Evolutionary conservation across 164 flowering plant genomes (phyloP).

Genomic region (Warburgia ugandensis): DNA sequence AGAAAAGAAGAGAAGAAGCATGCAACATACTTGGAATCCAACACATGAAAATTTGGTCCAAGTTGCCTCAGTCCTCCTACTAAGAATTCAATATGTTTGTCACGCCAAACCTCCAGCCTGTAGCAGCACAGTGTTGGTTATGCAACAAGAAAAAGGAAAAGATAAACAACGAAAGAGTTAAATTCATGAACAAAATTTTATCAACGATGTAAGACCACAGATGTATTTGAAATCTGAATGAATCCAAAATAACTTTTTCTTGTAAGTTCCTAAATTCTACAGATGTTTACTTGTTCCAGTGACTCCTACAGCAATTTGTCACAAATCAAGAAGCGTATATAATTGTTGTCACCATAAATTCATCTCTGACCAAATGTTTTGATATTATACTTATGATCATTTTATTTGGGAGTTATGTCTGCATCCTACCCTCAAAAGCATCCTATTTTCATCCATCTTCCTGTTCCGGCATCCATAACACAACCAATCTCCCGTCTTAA

Average conservation of each 20-base stretch:
- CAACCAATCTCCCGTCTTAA: no score
- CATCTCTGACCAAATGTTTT: no score
- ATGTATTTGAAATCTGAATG: not conserved
- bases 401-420: no score
- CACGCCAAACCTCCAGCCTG: slow-evolving; percentile 67
- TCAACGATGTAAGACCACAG: not conserved
- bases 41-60: slow-evolving; percentile 44
- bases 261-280: not conserved
- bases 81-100: slow-evolving; percentile 55
- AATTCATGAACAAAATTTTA: not conserved
- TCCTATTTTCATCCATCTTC: no score
- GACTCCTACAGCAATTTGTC: no score
- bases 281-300: no score
- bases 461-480: no score
- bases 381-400: no score
- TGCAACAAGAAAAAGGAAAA: not conserved
- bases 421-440: no score
- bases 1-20: not conserved
- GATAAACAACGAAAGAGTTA: not conserved
- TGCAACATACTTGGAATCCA: slow-evolving; percentile 66
- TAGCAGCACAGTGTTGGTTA: not conserved
- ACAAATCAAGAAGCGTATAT: no score
- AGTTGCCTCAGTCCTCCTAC: slow-evolving; percentile 47
- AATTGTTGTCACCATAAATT: no score
- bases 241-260: not conserved